Base-by-base conservation (phyloP, 352 stramenopile genomes). In the Phytophthora melonis region DNA sequence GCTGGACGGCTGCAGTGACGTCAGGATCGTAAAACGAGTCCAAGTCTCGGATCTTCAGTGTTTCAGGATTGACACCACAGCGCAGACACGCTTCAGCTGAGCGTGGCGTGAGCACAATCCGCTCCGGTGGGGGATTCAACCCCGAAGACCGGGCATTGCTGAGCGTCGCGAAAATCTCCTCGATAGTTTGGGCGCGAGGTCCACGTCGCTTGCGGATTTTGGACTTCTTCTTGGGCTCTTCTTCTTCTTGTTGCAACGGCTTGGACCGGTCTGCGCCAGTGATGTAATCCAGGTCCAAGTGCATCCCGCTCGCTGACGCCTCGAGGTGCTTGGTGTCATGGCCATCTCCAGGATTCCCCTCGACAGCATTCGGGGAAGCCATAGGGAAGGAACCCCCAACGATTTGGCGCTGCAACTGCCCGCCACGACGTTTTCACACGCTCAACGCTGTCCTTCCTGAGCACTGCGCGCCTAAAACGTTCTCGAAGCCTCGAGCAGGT, bases 21-120 rank as follows among this genome's bases (percentile, higher is more conserved):
- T 92, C 89, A 0, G 83, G 58, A 63, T 97, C 90, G 69, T 93
- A 96, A 65, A 98, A 98, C 18, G 88, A 97, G 61, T 98, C 94
- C 25, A 98, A 81, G 67, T 98, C 91, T 11, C 94, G 90, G 27
- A 98, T 93, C 64, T 95, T 93, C 60, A 98, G 82, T 7, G 95
- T 96, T 75, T 98, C 93, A 2, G 94, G 92, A 74, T 98, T 98
- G 16, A 98, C 87, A 19, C 94, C 94, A 65, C 92, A 94, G 9
- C 89, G 85, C n/a, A 98, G 73, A 77, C 94, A 98, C 41, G 88
- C 81, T 74, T 98, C 93, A 1, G 93, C 93, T 0, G 90, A 97
- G 3, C 92, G 84, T 7, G 94, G 94, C 2, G 93, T 97, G 41
- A 98, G 77, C 21, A 98, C 80, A 45, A 97, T 92, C 18, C 87